A percentile compares a stretch with the other conserved stretches of the same genome.
Evolutionary conservation across 192 early-diverging fungal genomes (phyloP).

Genomic region (Mortierella antarctica): DNA sequence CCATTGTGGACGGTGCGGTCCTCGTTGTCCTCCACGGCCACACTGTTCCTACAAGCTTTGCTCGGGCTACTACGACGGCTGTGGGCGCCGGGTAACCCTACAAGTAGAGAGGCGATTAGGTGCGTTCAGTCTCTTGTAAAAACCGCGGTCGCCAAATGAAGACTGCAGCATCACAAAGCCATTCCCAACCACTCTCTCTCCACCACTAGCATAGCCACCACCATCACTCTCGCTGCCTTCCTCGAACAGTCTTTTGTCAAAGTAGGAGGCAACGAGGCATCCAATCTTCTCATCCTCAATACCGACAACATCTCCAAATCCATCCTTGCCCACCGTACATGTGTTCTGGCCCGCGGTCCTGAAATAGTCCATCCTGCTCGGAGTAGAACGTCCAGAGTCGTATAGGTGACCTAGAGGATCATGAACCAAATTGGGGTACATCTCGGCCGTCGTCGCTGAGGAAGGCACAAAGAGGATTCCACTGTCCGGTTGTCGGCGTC

Average conservation of each 20-base stretch:
- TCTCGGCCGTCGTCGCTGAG: slow-evolving; percentile 17
- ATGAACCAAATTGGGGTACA: slow-evolving; percentile 13
- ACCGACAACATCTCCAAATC: slow-evolving; percentile 2
- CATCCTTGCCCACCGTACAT: slow-evolving; percentile 2
- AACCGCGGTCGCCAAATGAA: slow-evolving; percentile 36
- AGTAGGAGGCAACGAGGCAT: slow-evolving; percentile 24
- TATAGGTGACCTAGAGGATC: neutral
- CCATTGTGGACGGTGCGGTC: neutral
- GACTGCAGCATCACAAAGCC: slow-evolving; percentile 29
- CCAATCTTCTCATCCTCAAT: neutral
- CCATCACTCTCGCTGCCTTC: neutral
- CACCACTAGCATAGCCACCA: neutral
- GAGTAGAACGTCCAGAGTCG: too few species aligned
- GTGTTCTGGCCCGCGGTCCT: neutral
- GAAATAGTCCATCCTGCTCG: neutral
- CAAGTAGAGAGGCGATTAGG: slow-evolving; percentile 32
- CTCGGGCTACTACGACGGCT: slow-evolving; percentile 1
- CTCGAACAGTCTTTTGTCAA: slow-evolving; percentile 19
- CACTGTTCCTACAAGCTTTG: neutral
- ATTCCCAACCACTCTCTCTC: neutral
- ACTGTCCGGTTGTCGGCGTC: slow-evolving; percentile 21
- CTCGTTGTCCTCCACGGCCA: neutral
- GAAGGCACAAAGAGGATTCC: slow-evolving; percentile 45
- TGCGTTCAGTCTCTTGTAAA: slow-evolving; percentile 48
- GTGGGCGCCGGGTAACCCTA: slow-evolving; percentile 40